phyloP scores from a whole-genome alignment of 140 eudicot species.

The Ambrosia hybrid region DNA sequence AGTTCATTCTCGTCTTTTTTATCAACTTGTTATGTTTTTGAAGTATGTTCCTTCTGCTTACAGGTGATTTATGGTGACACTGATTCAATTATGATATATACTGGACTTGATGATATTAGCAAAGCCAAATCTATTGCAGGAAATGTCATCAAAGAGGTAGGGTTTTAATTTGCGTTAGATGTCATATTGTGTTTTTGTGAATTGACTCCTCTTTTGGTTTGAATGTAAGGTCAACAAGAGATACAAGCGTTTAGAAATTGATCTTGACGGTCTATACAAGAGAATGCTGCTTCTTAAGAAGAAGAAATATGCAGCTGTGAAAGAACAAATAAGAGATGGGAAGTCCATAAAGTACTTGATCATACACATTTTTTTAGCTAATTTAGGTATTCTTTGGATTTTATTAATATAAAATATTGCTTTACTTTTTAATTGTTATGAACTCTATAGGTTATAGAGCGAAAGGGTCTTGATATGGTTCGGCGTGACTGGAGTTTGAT shows the following conservation, averaged over 20 bases:
- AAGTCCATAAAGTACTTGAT: slow-evolving; percentile 61
- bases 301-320: slow-evolving; percentile 99
- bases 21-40: background rate
- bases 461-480: slow-evolving; percentile 99
- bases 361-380: slow-evolving; percentile 13
- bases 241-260: slow-evolving; percentile 90
- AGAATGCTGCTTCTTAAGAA: slow-evolving; percentile 97
- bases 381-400: background rate
- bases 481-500: slow-evolving; percentile 99
- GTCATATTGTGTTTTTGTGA: slow-evolving; percentile 3
- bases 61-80: slow-evolving; percentile 99
- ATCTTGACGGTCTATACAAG: slow-evolving; percentile 96
- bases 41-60: slow-evolving; percentile 20
- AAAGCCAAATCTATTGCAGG: slow-evolving; percentile 86
- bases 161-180: slow-evolving; percentile 13
- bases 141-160: slow-evolving; percentile 92
- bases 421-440: background rate
- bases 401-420: background rate
- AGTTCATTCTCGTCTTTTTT: background rate
- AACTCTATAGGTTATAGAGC: slow-evolving; percentile 65
- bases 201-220: slow-evolving; percentile 8
- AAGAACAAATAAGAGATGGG: slow-evolving; percentile 78
- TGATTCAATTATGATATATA: slow-evolving; percentile 97
- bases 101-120: slow-evolving; percentile 82
- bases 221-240: slow-evolving; percentile 80